Evolutionary conservation across 768 basidiomycete species (phyloP), one percentile per base, ranked within the genome.

Genomic region (Asterophora lycoperdoides): DNA sequence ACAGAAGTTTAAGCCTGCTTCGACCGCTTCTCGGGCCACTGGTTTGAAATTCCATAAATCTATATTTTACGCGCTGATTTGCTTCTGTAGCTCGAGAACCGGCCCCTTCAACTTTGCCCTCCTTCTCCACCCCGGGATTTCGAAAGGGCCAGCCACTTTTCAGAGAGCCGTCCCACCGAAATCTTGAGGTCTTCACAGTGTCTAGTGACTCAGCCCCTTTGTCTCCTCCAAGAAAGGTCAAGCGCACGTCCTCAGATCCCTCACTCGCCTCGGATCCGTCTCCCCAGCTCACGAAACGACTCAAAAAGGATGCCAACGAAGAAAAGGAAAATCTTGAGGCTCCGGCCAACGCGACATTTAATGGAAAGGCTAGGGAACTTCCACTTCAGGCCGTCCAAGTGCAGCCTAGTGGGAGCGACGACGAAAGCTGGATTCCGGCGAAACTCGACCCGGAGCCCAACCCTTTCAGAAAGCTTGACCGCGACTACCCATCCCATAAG

Each of bases 61-160:
- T 19, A 5, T 33, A 13, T 28, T 38, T 10, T 18, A 28, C 37
- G 41, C 26, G 32, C 20, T 49, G 32, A 44, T 14, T 23, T 23
- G 18, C 26, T 37, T 19, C 8, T 32, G 37, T 44, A 71, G 65
- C 38, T n/a, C 65, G 56, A 15, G 65, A 60, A 48, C 34, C 52
- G 47, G 41, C 64, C 20, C 23, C 57, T 44, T 51, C 63, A 8
- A 57, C 41, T 2, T 64, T 76, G 2, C 66, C 74, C 0, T 65
- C 73, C 1, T 75, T 78, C 53, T 70, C 74, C 1, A 77, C 78
- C 0, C 69, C 78, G 4, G 72, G 72, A 4, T 76, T 75, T 51
- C 56, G 57, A 46, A 43, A 39, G 71, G 68, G 57, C 46, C 60
- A 32, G 23, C 23, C 23, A 30, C 18, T 59, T 30, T 53, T 13